These are phyloP conservation scores for Phlyctochytrium planicorne DNA, from an alignment of 192 early-diverging fungal genomes.

Conservation along the genomic window DNA sequence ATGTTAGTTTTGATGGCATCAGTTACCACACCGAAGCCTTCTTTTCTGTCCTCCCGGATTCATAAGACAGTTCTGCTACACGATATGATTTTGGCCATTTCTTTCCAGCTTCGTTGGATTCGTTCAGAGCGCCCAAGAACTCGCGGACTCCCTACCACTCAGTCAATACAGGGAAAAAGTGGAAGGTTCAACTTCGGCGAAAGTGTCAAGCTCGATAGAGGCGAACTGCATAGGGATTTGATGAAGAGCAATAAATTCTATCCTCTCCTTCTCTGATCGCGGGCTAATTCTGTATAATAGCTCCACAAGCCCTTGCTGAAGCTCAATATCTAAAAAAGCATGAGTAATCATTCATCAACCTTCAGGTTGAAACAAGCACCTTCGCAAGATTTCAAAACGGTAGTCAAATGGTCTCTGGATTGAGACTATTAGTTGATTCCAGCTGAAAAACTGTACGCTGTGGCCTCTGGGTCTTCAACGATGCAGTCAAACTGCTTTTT, in stretches of 20 bases:
- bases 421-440: too few species aligned
- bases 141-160: neutral
- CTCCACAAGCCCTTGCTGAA: neutral
- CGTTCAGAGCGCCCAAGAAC: neutral
- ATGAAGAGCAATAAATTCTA: too few species aligned
- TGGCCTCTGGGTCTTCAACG: neutral
- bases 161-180: neutral
- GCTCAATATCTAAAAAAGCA: neutral
- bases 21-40: neutral
- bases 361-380: too few species aligned
- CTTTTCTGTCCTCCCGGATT: neutral
- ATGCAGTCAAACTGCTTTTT: neutral
- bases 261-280: too few species aligned
- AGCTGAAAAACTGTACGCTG: too few species aligned
- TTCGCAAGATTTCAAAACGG: neutral
- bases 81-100: conserved; percentile 5
- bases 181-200: neutral
- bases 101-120: neutral
- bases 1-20: too few species aligned
- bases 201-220: neutral
- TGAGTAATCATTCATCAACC: too few species aligned
- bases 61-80: neutral
- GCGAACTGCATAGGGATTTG: too few species aligned
- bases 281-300: too few species aligned
- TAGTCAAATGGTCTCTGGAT: neutral